Conservation (phyloP, 106 monocot genomes). For the Dendrobium nobile region DNA sequence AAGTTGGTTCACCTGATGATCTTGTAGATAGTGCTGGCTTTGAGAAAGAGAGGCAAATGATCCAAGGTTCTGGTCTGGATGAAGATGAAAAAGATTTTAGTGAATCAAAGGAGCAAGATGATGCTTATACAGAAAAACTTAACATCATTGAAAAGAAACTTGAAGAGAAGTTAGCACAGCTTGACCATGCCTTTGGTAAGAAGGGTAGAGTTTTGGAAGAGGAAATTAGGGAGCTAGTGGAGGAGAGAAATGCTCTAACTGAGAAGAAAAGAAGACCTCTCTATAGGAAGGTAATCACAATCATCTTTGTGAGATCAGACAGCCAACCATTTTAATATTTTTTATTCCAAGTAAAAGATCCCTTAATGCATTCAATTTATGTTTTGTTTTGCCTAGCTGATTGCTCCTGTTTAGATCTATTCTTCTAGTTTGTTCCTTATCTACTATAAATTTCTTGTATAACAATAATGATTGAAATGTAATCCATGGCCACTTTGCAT, state of each 20-base stretch:
- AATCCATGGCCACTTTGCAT: not conserved
- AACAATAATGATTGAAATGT: not conserved
- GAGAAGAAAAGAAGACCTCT: slow-evolving; percentile 80
- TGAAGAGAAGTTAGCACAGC: slow-evolving; percentile 64
- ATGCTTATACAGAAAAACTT: slow-evolving; percentile 62
- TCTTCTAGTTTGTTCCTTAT: not conserved
- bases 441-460: not conserved
- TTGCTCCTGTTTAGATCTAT: not conserved
- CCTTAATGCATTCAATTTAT: not conserved
- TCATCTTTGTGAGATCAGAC: not conserved
- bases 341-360: not conserved
- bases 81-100: slow-evolving; percentile 61
- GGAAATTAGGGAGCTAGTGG: slow-evolving; percentile 74
- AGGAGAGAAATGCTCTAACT: slow-evolving; percentile 85
- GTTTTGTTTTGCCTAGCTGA: not conserved
- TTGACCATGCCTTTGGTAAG: slow-evolving; percentile 96
- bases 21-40: slow-evolving; percentile 52
- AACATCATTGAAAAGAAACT: slow-evolving; percentile 80
- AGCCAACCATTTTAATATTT: not conserved
- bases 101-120: slow-evolving; percentile 75
- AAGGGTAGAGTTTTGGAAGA: slow-evolving; percentile 88
- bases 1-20: slow-evolving; percentile 62
- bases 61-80: slow-evolving; percentile 33
- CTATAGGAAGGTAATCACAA: slow-evolving; percentile 63
- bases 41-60: slow-evolving; percentile 58